phyloP scores from a whole-genome alignment of 495 filamentous ascomycete species.

The Neurospora intermedia region DNA sequence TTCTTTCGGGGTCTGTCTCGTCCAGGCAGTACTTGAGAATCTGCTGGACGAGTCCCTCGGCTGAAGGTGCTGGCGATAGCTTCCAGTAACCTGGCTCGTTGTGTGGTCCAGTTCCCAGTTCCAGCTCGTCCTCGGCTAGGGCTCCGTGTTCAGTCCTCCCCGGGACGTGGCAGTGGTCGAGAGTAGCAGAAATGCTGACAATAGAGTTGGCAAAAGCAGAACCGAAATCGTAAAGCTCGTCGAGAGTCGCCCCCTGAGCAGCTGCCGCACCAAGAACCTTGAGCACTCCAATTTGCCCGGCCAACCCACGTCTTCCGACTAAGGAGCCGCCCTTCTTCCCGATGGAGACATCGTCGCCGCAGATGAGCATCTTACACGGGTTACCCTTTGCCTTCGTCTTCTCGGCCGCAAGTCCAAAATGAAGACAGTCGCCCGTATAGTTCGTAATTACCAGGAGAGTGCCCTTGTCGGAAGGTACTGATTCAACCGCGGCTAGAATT shows the following conservation, averaged over 20 bases:
- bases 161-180: slow-evolving; percentile 56
- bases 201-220: slow-evolving; percentile 41
- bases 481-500: slow-evolving; percentile 46
- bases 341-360: slow-evolving; percentile 51
- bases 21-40: slow-evolving; percentile 46
- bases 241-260: slow-evolving; percentile 38
- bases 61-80: slow-evolving; percentile 41
- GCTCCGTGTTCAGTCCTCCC: slow-evolving; percentile 45
- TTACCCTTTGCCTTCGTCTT: slow-evolving; percentile 46
- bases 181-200: slow-evolving; percentile 48
- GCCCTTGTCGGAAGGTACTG: slow-evolving; percentile 45
- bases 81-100: slow-evolving; percentile 52
- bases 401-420: slow-evolving; percentile 53
- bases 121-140: slow-evolving; percentile 36
- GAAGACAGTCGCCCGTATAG: slow-evolving; percentile 55
- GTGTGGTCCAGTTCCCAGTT: slow-evolving; percentile 51
- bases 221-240: slow-evolving; percentile 46
- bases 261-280: slow-evolving; percentile 30
- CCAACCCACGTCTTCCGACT: slow-evolving; percentile 48
- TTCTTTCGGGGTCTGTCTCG: slow-evolving; percentile 42
- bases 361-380: slow-evolving; percentile 44
- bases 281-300: slow-evolving; percentile 39
- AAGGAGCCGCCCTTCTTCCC: slow-evolving; percentile 43
- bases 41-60: slow-evolving; percentile 41
- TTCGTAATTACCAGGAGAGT: slow-evolving; percentile 55